Evolutionary conservation across 768 basidiomycete genomes (phyloP).

Genomic region (Termitomyces sp.): DNA sequence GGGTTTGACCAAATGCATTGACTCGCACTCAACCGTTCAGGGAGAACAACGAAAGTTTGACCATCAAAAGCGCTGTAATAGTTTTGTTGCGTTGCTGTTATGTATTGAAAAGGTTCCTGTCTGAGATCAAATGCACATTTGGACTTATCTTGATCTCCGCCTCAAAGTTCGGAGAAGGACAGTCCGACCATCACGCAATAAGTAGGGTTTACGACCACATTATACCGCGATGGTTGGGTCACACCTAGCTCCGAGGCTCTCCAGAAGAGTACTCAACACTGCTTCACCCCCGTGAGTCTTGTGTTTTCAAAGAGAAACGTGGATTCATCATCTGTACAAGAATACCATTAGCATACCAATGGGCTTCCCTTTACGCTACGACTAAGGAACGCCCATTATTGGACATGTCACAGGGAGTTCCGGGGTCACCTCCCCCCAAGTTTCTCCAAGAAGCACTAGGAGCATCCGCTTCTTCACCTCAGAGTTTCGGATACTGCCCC

Average conservation of each 20-base stretch:
- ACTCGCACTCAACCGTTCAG: not conserved
- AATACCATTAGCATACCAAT: constrained; percentile 54
- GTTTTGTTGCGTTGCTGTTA: not conserved
- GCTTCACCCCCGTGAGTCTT: constrained; percentile 41
- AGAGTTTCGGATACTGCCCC: constrained; percentile 50
- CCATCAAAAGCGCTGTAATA: not conserved
- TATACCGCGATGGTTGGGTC: constrained; percentile 7
- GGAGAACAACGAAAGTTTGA: not conserved
- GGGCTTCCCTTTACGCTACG: constrained; percentile 41
- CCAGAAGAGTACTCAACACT: constrained; percentile 35
- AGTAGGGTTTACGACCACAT: not conserved
- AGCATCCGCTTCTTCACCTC: constrained; percentile 34
- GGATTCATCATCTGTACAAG: constrained; percentile 22
- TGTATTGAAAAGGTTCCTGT: not conserved
- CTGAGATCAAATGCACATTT: too few species aligned
- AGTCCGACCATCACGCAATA: not conserved
- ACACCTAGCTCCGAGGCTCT: constrained; percentile 30
- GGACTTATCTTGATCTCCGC: too few species aligned
- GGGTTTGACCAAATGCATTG: not conserved
- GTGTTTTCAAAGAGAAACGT: not conserved
- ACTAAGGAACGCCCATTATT: constrained; percentile 46
- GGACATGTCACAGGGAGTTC: constrained; percentile 74
- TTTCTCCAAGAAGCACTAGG: constrained; percentile 45
- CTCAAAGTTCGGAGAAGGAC: too few species aligned
- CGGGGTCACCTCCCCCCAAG: constrained; percentile 57